Conservation (phyloP, 352 stramenopile species). For the Phytophthora meadii region DNA sequence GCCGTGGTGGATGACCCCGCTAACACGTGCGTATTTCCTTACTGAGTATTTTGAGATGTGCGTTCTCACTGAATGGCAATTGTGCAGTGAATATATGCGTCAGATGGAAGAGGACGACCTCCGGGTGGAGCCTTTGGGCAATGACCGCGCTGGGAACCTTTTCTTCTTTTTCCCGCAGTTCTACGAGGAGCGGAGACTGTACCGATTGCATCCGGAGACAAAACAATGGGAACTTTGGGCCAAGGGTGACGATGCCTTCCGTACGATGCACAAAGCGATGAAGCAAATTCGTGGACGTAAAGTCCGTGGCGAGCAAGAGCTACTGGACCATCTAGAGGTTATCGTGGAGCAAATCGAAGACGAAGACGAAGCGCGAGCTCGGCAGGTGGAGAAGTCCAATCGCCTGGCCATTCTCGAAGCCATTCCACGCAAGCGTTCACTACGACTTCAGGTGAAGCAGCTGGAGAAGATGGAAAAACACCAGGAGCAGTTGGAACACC, state of each 20-base stretch:
- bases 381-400: constrained; percentile 76
- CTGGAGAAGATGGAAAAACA: constrained; percentile 82
- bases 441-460: constrained; percentile 88
- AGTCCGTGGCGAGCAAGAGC: constrained; percentile 72
- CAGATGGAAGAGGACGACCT: constrained; percentile 90
- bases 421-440: constrained; percentile 83
- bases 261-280: constrained; percentile 62
- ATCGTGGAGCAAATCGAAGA: constrained; percentile 84
- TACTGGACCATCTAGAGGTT: constrained; percentile 80
- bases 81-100: constrained; percentile 70
- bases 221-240: constrained; percentile 78
- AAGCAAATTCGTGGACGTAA: constrained; percentile 69
- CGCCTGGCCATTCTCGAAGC: constrained; percentile 82
- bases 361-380: constrained; percentile 54
- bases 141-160: constrained; percentile 74
- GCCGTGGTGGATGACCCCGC: constrained; percentile 77
- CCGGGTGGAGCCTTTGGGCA: constrained; percentile 74
- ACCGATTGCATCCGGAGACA: constrained; percentile 58
- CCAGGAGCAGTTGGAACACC: constrained; percentile 59
- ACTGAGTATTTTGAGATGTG: background rate
- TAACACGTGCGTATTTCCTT: constrained; percentile 63
- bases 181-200: constrained; percentile 84
- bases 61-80: constrained; percentile 3
- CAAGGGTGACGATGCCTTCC: constrained; percentile 75
- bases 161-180: constrained; percentile 91